Evolutionary conservation across 257 asterid genomes (phyloP), one percentile per base, ranked within the genome.

Genomic region (Nicotiana tomentosiformis): DNA sequence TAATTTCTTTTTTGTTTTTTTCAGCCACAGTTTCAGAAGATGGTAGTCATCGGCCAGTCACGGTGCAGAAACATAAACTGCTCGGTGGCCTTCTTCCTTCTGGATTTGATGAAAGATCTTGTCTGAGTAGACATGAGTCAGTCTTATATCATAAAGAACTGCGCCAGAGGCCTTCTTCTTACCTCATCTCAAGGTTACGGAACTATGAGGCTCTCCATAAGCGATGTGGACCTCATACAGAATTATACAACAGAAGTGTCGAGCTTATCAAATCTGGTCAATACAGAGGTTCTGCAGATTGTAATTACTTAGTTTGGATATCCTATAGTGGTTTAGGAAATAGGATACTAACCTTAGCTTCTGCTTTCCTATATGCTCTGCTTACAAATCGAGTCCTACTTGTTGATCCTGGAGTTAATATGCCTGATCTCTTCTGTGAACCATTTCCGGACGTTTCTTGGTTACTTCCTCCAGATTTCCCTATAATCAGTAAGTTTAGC

Each of bases 401-500:
- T 1, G 90, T 94, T 5, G 98, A 93, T 77, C 86, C 86, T 17
- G 92, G 93, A 79, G 67, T 26, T 30, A 88, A 90, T 85, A 90
- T 93, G 39, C 90, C 93, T 0, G 93, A 94, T 55, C 96, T 96
- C 32, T 94, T 96, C 82, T 94, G 99, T 6, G 98, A 94, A 70
- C 99, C 99, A 1, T 96, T 96, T 86, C 98, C 96, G 0, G 94
- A 85, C 11, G 83, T 55, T 15, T 93, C 99, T 16, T 96, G 99
- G 98, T 70, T 92, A 1, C 93, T 94, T 32, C 98, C 98, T 32
- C 49, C 72, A 58, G 93, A 92, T 77, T 94, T 96, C 84, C 97
- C 98, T 0, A 69, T 92, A 70, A 67, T 55, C 11, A 20, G 67
- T 30, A 77, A 86, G 53, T 90, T 90, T 78, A 67, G 37, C 0